Conservation (phyloP, 441 rosid genomes). For the Erodium trifolium region DNA sequence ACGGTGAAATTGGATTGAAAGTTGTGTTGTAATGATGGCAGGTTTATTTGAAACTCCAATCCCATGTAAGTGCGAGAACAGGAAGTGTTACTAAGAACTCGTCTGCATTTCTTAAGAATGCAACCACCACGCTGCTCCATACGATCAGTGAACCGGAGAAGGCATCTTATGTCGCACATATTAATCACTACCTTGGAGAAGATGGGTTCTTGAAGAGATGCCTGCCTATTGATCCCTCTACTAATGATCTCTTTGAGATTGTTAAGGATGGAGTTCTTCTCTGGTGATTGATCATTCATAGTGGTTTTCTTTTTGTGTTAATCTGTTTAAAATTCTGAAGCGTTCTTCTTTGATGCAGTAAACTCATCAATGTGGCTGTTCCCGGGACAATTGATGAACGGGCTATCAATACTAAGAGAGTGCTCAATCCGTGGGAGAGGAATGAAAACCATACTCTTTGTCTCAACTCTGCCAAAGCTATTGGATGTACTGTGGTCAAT, state of each 20-base stretch:
- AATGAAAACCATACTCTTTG: slow-evolving; percentile 96
- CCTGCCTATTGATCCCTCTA: slow-evolving; percentile 76
- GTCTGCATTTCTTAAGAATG: slow-evolving; percentile 72
- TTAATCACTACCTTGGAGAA: slow-evolving; percentile 70
- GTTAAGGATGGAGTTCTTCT: slow-evolving; percentile 92
- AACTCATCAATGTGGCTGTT: slow-evolving; percentile 96
- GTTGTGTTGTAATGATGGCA: slow-evolving; percentile 21
- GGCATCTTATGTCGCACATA: slow-evolving; percentile 84
- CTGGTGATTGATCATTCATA: slow-evolving; percentile 38
- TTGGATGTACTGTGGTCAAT: slow-evolving; percentile 97
- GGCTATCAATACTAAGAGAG: slow-evolving; percentile 80
- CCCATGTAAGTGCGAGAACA: slow-evolving; percentile 50
- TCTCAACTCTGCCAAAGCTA: slow-evolving; percentile 98
- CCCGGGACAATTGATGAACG: slow-evolving; percentile 97
- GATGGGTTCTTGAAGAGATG: slow-evolving; percentile 73
- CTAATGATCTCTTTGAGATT: slow-evolving; percentile 81
- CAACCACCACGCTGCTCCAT: slow-evolving; percentile 85
- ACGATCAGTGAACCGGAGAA: slow-evolving; percentile 86
- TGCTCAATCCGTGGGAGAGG: slow-evolving; percentile 94
- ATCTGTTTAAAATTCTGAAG: slow-evolving; percentile 16
- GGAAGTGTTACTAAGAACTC: slow-evolving; percentile 61
- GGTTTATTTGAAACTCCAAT: slow-evolving; percentile 75
- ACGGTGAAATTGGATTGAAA: slow-evolving; percentile 10
- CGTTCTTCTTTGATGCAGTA: slow-evolving; percentile 45
- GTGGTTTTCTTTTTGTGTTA: slow-evolving; percentile 1